Base-by-base conservation (phyloP, 1,284 basidiomycete genomes). In the Melampsora larici-populina region DNA sequence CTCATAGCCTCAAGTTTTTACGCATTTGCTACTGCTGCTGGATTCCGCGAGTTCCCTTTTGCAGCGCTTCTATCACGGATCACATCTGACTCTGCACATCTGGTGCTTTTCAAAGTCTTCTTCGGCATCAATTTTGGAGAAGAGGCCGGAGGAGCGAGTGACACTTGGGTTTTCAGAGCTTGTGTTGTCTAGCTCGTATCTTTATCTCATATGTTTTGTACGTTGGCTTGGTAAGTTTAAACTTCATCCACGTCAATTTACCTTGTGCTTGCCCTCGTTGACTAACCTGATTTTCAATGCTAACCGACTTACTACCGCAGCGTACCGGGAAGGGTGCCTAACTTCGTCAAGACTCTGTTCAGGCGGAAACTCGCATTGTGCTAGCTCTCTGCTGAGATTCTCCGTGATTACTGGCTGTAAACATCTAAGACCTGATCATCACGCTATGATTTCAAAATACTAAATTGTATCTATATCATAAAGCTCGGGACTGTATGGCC, bases 41-140 rank as follows among this genome's bases (percentile, higher is more conserved):
- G 91, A 24, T 96, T 95, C 87, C 85, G 76, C 71, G 60, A 64
- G 76, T 62, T 51, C 40, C 26, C 17, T 49, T 7, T 55, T 26
- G 15, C 46, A 21, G 13, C 18, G 9, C 26, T 36, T 29, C 13
- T 58, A 8, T 24, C 7, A 60, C 1, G 15, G 9, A 11, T 24
- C 6, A 11, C 33, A 31, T 26, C 15, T 29, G 43, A 46, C 24
- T 31, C 33, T 18, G 64, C n/a, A 62, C 7, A 77, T 36, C 3
- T 18, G 51, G n/a, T 3, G 46, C 21, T 24, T 1, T 21, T 48
- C 36, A 11, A n/a, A 78, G 76, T 90, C 78, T 94, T 93, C 88
- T 96, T 96, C 82, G 93, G 93, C 83, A 88, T 94, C 80, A 96
- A 96, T 85, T 96, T 95, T 84, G 93, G 93, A 85, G 93, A 96